A percentile compares a stretch with the other conserved stretches of the same genome.
phyloP scores from a whole-genome alignment of 2,329 filamentous ascomycete genomes.

The Chaetomium strumarium region DNA sequence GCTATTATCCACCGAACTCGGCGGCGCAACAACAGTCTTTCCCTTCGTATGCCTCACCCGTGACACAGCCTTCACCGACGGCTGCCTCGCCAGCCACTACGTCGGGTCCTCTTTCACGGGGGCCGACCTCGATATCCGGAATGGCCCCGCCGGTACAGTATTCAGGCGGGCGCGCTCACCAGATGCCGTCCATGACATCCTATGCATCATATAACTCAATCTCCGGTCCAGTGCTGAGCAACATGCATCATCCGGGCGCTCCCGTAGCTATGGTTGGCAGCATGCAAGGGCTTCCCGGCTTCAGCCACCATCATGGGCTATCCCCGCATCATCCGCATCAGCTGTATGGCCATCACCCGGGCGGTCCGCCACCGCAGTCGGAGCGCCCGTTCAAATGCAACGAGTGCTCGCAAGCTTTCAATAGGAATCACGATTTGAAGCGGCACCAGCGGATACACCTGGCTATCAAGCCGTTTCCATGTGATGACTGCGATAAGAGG shows the following conservation, averaged over 20 bases:
- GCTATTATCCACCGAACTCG: conserved; percentile 32
- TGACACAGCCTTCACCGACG: conserved; percentile 14
- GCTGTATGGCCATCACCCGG: conserved; percentile 53
- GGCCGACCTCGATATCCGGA: conserved; percentile 26
- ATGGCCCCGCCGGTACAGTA: conserved; percentile 21
- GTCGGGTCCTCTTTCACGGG: conserved; percentile 6
- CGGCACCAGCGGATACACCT: conserved; percentile 93
- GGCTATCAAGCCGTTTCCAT: conserved; percentile 92
- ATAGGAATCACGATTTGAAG: conserved; percentile 93
- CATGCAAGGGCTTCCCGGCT: conserved; percentile 4
- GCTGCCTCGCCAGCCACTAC: conserved; percentile 11
- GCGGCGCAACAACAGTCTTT: conserved; percentile 31
- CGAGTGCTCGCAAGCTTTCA: conserved; percentile 87
- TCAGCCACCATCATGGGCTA: conserved; percentile 11
- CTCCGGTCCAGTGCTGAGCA: conserved; percentile 24
- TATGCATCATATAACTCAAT: conserved; percentile 36
- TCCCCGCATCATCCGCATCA: conserved; percentile 35
- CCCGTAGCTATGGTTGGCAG: conserved; percentile 56
- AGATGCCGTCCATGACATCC: conserved; percentile 8
- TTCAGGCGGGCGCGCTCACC: conserved; percentile 31
- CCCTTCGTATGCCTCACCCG: conserved; percentile 11
- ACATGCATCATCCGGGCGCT: conserved; percentile 31
- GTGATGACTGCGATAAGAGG: conserved; percentile 86
- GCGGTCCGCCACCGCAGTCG: conserved; percentile 36
- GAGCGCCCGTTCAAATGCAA: conserved; percentile 88